Percentiles rank a stretch among this genome's conserved stretches.
Evolutionary conservation across 768 basidiomycete species (phyloP).

Genomic region (Rhodocollybia butyracea): DNA sequence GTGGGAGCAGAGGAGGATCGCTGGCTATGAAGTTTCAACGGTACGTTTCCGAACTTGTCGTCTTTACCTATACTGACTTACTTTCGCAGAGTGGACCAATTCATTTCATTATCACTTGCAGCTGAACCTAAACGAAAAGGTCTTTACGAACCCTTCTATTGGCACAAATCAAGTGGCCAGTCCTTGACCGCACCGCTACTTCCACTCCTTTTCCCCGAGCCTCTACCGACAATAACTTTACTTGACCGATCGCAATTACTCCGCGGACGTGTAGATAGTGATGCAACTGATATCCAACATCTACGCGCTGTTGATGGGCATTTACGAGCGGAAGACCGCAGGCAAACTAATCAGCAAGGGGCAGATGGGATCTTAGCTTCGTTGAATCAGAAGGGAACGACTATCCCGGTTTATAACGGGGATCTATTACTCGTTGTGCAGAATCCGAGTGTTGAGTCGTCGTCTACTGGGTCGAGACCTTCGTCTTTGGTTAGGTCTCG

Average conservation of each 20-base stretch:
- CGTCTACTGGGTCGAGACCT: slow-evolving; percentile 44
- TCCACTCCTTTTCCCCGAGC: slow-evolving; percentile 75
- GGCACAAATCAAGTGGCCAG: slow-evolving; percentile 40
- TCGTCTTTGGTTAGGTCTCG: slow-evolving; percentile 62
- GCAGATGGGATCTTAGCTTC: slow-evolving; percentile 25
- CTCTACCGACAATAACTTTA: slow-evolving; percentile 62
- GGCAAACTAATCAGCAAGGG: slow-evolving; percentile 26
- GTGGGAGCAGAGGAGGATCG: slow-evolving; percentile 35
- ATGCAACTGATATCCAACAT: slow-evolving; percentile 56
- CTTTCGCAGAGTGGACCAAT: slow-evolving; percentile 60
- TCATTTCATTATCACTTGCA: slow-evolving; percentile 73
- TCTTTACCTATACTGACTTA: not conserved
- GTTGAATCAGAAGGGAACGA: slow-evolving; percentile 56
- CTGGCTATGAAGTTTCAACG: slow-evolving; percentile 58
- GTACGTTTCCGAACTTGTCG: slow-evolving; percentile 32
- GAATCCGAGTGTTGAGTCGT: slow-evolving; percentile 40
- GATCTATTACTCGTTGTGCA: slow-evolving; percentile 73
- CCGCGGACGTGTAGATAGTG: slow-evolving; percentile 70
- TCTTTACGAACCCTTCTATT: slow-evolving; percentile 75
- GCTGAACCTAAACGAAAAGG: slow-evolving; percentile 74
- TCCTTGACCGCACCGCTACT: slow-evolving; percentile 46
- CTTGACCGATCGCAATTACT: slow-evolving; percentile 65
- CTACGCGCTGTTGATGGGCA: slow-evolving; percentile 51
- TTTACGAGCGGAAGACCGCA: slow-evolving; percentile 33
- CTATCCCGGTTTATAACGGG: slow-evolving; percentile 72